phyloP scores from a whole-genome alignment of 768 basidiomycete species.

The Termitomyces sp. region DNA sequence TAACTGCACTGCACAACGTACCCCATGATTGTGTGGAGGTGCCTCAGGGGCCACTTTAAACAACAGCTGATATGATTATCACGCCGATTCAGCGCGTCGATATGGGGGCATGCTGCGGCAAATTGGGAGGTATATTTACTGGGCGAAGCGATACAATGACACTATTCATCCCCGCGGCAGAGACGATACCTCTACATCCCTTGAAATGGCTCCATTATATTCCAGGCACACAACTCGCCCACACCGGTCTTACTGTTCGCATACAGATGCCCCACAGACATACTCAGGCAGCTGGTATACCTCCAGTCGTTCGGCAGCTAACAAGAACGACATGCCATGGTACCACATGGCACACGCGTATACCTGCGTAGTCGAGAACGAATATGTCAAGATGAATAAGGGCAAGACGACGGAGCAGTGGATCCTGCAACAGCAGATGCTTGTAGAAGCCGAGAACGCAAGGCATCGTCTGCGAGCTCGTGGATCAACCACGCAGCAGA shows the following conservation, averaged over 20 bases:
- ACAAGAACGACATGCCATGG: constrained; percentile 25
- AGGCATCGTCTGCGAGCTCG: constrained; percentile 10
- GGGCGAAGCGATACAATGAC: constrained; percentile 1
- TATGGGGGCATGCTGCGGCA: constrained; percentile 6
- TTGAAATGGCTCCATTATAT: constrained; percentile 9
- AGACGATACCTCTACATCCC: neutral
- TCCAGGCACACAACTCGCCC: constrained; percentile 2
- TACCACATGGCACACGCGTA: constrained; percentile 38
- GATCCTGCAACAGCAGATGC: constrained; percentile 55
- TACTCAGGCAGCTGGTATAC: constrained; percentile 1
- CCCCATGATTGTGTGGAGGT: neutral
- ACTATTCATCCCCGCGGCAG: neutral
- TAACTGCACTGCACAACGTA: neutral
- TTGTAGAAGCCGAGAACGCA: constrained; percentile 20
- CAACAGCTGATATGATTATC: constrained; percentile 20
- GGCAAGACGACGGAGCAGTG: constrained; percentile 56
- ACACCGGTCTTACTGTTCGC: constrained; percentile 1
- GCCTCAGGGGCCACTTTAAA: neutral
- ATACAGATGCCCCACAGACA: constrained; percentile 1
- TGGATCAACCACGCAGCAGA: constrained; percentile 18
- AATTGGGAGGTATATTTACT: constrained; percentile 8
- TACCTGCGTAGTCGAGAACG: constrained; percentile 51
- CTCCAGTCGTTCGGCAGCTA: constrained; percentile 6
- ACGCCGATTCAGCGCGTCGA: constrained; percentile 26
- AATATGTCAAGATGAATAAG: constrained; percentile 36